phyloP scores from a whole-genome alignment of 1,284 basidiomycete species.

The Cryptococcus amylolentus region DNA sequence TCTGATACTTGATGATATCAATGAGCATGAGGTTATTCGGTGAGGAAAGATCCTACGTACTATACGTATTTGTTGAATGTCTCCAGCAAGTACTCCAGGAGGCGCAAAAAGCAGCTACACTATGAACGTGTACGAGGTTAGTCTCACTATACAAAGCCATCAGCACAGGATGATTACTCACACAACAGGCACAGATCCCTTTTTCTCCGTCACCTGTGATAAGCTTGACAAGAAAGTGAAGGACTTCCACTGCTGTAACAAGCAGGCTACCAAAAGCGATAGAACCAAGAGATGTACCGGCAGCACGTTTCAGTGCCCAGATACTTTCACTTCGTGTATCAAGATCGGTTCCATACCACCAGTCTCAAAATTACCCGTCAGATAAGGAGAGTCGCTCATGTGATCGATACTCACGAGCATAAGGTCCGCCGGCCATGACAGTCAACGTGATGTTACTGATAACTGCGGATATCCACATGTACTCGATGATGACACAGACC shows the following conservation, averaged over 20 bases:
- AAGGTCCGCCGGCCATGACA: constrained; percentile 12
- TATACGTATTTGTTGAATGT: constrained; percentile 17
- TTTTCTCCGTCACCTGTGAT: not conserved
- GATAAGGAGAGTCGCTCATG: not conserved
- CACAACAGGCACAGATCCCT: constrained; percentile 1
- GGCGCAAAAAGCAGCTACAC: constrained; percentile 1
- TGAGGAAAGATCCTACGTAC: not conserved
- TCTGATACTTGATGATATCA: not conserved
- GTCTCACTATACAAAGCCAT: not conserved
- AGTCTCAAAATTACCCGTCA: not conserved
- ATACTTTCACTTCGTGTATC: constrained; percentile 41
- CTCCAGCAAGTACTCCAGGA: constrained; percentile 1
- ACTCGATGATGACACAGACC: constrained; percentile 2
- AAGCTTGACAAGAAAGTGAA: constrained; percentile 62
- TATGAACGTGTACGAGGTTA: not conserved
- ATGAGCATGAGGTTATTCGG: not conserved
- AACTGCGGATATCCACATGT: constrained; percentile 14
- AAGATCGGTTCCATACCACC: constrained; percentile 9
- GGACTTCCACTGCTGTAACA: constrained; percentile 75
- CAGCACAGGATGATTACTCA: not conserved
- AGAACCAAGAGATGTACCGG: constrained; percentile 77
- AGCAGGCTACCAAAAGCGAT: constrained; percentile 87
- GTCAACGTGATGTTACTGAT: constrained; percentile 7
- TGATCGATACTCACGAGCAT: constrained; percentile 1
- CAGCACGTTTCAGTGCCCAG: constrained; percentile 69